phyloP scores from a whole-genome alignment of 2,329 filamentous ascomycete species.

The Coleophoma eucalyptorum region DNA sequence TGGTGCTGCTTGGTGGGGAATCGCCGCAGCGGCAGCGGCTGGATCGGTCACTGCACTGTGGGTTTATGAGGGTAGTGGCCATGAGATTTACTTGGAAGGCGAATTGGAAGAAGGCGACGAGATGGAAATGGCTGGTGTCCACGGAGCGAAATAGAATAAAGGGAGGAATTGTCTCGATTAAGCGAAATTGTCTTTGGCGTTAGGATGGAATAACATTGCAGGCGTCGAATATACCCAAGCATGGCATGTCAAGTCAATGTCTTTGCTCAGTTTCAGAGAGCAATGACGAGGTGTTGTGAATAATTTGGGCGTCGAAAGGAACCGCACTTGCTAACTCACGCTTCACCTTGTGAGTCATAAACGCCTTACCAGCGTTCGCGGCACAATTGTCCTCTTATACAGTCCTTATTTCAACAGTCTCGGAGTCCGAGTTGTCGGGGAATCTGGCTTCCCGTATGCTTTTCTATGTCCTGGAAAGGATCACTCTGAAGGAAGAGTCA shows the following conservation, averaged over 20 bases:
- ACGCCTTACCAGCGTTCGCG: too few relatives aligned
- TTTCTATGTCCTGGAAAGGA: too few relatives aligned
- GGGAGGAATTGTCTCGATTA: background rate
- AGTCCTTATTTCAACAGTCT: background rate
- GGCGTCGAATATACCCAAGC: background rate
- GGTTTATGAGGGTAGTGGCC: conserved; percentile 62
- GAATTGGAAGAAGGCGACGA: conserved; percentile 23
- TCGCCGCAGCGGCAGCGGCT: conserved; percentile 45
- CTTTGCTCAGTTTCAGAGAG: background rate
- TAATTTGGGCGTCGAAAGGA: background rate
- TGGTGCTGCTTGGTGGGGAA: conserved; percentile 53
- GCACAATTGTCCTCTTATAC: too few relatives aligned
- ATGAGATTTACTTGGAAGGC: conserved; percentile 51
- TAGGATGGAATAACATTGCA: background rate
- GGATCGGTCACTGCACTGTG: conserved; percentile 56
- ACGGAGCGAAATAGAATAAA: background rate
- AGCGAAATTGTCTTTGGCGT: background rate
- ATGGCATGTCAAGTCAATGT: background rate
- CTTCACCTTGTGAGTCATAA: too few relatives aligned
- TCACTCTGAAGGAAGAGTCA: too few relatives aligned
- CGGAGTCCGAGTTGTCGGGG: background rate
- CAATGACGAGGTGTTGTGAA: background rate
- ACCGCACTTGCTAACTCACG: background rate
- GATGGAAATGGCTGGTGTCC: background rate
- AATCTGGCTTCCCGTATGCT: background rate